Conservation (phyloP, 2,329 filamentous ascomycete species). For the Fonsecaea erecta region DNA sequence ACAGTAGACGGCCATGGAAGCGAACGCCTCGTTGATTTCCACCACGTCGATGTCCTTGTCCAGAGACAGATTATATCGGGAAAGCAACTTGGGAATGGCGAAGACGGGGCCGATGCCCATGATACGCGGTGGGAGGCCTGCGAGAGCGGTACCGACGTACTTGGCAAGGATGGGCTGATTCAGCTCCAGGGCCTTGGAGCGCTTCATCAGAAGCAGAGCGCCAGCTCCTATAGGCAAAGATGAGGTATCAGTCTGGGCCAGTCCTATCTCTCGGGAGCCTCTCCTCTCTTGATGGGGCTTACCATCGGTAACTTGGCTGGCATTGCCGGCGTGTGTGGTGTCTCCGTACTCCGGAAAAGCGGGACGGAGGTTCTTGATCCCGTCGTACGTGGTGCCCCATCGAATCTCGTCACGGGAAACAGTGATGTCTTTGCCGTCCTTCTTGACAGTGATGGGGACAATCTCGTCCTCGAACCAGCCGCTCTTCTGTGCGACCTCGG, state of each 20-base stretch:
- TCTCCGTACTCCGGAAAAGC: conserved; percentile 74
- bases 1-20: conserved; percentile 97
- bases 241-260: conserved; percentile 34
- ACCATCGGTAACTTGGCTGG: conserved; percentile 91
- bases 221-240: conserved; percentile 60
- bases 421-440: background rate
- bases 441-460: conserved; percentile 76
- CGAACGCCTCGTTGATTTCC: conserved; percentile 97
- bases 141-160: conserved; percentile 88
- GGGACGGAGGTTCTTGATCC: background rate
- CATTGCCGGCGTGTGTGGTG: conserved; percentile 88
- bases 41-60: conserved; percentile 84
- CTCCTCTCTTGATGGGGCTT: conserved; percentile 49
- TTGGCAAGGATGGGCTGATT: conserved; percentile 92
- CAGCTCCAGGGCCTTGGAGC: conserved; percentile 81
- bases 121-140: conserved; percentile 86
- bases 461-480: conserved; percentile 96
- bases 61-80: conserved; percentile 70
- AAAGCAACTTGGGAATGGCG: conserved; percentile 77
- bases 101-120: conserved; percentile 68
- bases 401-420: background rate
- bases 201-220: conserved; percentile 90
- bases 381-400: conserved; percentile 3
- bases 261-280: conserved; percentile 37
- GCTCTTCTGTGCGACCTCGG: conserved; percentile 86